phyloP scores from a whole-genome alignment of 1,284 basidiomycete species.

The Hymenochaete sp. region DNA sequence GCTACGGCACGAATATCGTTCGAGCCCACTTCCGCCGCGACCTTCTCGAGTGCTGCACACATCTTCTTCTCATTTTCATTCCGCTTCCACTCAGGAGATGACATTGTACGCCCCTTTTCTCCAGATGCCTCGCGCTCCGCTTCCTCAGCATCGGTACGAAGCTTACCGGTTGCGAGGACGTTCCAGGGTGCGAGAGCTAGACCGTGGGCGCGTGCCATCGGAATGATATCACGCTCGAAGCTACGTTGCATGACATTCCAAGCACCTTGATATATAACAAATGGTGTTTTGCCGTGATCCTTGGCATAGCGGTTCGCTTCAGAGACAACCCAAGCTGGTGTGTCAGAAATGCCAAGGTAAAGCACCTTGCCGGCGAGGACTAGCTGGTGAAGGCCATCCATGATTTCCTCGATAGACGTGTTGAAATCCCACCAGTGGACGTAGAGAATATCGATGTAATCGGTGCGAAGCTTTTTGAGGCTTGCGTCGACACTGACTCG shows the following conservation, averaged over 20 bases:
- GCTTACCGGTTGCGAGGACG: slow-evolving; percentile 23
- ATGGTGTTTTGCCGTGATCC: slow-evolving; percentile 38
- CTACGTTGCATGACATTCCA: slow-evolving; percentile 40
- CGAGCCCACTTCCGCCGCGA: slow-evolving; percentile 28
- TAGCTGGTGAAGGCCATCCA: slow-evolving; percentile 31
- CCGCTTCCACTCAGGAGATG: slow-evolving; percentile 13
- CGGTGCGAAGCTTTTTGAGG: slow-evolving; percentile 48
- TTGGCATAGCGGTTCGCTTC: slow-evolving; percentile 29
- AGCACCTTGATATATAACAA: slow-evolving; percentile 43
- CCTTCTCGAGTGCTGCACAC: slow-evolving; percentile 20
- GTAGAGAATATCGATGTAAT: slow-evolving; percentile 47
- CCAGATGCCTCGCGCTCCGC: slow-evolving; percentile 13
- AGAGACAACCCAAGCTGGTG: slow-evolving; percentile 25
- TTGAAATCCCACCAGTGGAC: slow-evolving; percentile 33
- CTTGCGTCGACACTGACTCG: slow-evolving; percentile 27
- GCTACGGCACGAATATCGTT: slow-evolving; percentile 20
- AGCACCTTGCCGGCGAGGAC: slow-evolving; percentile 37
- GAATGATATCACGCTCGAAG: slow-evolving; percentile 46
- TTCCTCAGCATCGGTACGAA: slow-evolving; percentile 20
- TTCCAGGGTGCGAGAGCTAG: slow-evolving; percentile 30
- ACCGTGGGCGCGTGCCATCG: slow-evolving; percentile 37
- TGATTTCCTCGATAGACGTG: slow-evolving; percentile 29
- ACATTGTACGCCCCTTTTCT: slow-evolving; percentile 14
- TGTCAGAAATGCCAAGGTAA: slow-evolving; percentile 29
- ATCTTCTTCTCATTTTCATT: slow-evolving; percentile 18